These are phyloP conservation scores for Holtermannia corniformis DNA, from an alignment of 768 basidiomycete species.

Conservation along the genomic window DNA sequence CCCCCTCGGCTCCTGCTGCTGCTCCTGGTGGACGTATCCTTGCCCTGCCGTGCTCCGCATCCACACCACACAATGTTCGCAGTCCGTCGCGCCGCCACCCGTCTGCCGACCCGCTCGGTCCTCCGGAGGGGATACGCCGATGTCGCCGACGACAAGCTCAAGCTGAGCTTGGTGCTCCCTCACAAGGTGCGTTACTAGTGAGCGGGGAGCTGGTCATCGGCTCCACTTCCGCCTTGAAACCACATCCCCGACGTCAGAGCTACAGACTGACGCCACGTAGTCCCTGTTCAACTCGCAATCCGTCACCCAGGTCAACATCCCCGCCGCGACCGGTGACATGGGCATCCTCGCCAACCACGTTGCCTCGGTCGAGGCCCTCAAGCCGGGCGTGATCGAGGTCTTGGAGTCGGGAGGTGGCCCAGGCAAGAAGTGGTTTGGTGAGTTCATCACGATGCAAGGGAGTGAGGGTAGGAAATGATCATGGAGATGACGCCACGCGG, in stretches of 20 bases:
- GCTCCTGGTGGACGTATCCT: no score
- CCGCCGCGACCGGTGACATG: conserved; percentile 94
- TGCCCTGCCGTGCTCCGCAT: no score
- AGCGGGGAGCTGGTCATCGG: not conserved
- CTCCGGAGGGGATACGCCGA: conserved; percentile 85
- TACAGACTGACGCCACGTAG: conserved; percentile 44
- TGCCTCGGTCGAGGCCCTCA: conserved; percentile 88
- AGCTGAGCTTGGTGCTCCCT: conserved; percentile 84
- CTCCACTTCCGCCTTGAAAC: not conserved
- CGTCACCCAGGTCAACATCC: conserved; percentile 89
- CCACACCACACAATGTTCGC: conserved; percentile 7
- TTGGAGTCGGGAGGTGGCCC: conserved; percentile 61
- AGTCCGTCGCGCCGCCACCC: conserved; percentile 18
- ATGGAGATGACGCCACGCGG: no score
- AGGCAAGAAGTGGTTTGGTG: conserved; percentile 96
- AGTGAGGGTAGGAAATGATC: no score
- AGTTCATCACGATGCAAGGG: no score
- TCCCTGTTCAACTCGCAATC: conserved; percentile 81
- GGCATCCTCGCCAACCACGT: conserved; percentile 99
- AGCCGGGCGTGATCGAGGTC: conserved; percentile 89
- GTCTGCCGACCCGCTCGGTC: conserved; percentile 20
- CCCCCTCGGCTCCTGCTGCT: no score
- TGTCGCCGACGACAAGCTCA: conserved; percentile 70
- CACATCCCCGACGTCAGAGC: not conserved
- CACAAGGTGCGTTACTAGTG: conserved; percentile 62